Evolutionary conservation across 2,329 filamentous ascomycete species (phyloP).

Genomic region (Trichoderma koningii): DNA sequence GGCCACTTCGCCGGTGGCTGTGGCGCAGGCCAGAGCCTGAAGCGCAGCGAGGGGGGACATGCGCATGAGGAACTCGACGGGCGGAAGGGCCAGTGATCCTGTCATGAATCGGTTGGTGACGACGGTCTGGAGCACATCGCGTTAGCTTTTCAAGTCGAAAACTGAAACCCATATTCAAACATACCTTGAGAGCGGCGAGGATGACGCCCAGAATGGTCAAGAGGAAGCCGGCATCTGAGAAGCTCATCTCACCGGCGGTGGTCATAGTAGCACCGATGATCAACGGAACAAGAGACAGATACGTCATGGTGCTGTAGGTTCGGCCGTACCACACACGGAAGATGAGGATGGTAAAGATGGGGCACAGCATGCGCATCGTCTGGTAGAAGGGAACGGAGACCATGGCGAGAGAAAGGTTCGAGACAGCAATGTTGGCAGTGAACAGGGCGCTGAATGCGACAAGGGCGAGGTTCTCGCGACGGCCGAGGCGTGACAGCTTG

Average conservation of each 20-base stretch:
- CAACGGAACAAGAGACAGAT: slow-evolving; percentile 62
- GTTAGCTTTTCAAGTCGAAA: slow-evolving; percentile 3
- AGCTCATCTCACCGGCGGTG: slow-evolving; percentile 64
- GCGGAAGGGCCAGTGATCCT: slow-evolving; percentile 57
- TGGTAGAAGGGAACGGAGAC: slow-evolving; percentile 68
- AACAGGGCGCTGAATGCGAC: slow-evolving; percentile 62
- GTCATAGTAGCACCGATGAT: slow-evolving; percentile 61
- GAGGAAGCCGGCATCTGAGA: slow-evolving; percentile 58
- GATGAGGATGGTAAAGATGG: slow-evolving; percentile 63
- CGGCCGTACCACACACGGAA: slow-evolving; percentile 59
- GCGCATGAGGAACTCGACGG: slow-evolving; percentile 62
- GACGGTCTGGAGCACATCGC: slow-evolving; percentile 48
- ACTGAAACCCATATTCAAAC: slow-evolving; percentile 5
- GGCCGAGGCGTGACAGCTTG: slow-evolving; percentile 53
- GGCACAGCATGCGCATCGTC: slow-evolving; percentile 62
- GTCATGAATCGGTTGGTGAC: slow-evolving; percentile 67
- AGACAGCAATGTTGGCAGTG: slow-evolving; percentile 64
- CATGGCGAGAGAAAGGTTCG: slow-evolving; percentile 63
- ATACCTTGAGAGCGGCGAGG: slow-evolving; percentile 57
- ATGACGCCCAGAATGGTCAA: slow-evolving; percentile 57
- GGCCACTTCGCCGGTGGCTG: slow-evolving; percentile 54
- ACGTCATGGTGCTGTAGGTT: slow-evolving; percentile 58
- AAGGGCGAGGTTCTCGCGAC: slow-evolving; percentile 57
- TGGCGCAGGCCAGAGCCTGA: slow-evolving; percentile 56
- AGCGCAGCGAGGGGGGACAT: slow-evolving; percentile 63